Conservation (phyloP, 495 filamentous ascomycete genomes). For the Daldinia childiae region DNA sequence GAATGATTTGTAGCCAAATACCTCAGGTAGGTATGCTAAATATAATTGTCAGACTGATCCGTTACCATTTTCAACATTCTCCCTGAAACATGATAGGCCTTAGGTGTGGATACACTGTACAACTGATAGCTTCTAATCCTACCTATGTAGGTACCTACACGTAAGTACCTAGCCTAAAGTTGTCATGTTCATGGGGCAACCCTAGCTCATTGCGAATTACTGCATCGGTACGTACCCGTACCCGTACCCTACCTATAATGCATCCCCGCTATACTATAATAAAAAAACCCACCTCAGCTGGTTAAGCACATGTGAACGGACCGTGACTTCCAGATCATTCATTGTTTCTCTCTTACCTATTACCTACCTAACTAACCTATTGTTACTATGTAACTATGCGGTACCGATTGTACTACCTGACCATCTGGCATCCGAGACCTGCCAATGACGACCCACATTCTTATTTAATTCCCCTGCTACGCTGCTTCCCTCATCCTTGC, state of each 20-base stretch:
- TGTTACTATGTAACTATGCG: no score
- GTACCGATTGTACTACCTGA: slow-evolving; percentile 3
- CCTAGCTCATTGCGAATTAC: background rate
- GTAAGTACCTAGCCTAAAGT: no score
- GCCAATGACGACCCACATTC: slow-evolving; percentile 27
- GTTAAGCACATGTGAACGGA: slow-evolving; percentile 17
- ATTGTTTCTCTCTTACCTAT: no score
- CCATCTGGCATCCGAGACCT: slow-evolving; percentile 7
- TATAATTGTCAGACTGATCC: background rate
- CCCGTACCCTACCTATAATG: no score
- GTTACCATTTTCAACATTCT: background rate
- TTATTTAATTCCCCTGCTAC: slow-evolving; percentile 22
- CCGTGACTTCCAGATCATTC: slow-evolving; percentile 21
- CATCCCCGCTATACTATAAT: background rate
- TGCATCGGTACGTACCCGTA: background rate
- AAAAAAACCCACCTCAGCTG: background rate
- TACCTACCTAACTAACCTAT: no score
- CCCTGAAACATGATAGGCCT: slow-evolving; percentile 1
- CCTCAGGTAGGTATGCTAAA: background rate
- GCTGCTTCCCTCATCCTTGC: background rate
- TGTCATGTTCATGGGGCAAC: no score
- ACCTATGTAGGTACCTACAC: no score
- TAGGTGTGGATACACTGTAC: background rate
- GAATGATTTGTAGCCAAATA: background rate
- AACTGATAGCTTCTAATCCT: no score